phyloP scores from a whole-genome alignment of 805 yeast genomes.

The Metschnikowia sp. region DNA sequence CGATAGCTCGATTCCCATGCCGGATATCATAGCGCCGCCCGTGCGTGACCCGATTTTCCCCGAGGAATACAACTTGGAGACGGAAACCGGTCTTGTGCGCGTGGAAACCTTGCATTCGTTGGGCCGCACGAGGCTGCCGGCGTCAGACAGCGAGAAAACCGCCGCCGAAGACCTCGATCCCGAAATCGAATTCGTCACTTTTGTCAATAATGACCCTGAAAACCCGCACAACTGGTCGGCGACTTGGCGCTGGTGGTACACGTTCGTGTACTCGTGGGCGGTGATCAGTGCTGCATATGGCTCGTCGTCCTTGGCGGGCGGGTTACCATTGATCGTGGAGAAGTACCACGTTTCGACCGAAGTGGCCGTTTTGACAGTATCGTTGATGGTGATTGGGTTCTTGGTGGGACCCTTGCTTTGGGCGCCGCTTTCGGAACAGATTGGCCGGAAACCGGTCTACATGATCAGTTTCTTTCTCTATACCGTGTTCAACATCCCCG shows the following conservation, averaged over 20 bases:
- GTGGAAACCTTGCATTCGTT: constrained; percentile 64
- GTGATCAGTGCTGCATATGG: constrained; percentile 93
- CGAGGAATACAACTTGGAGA: constrained; percentile 87
- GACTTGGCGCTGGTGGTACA: constrained; percentile 57
- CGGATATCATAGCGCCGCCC: constrained; percentile 46
- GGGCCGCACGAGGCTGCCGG: constrained; percentile 46
- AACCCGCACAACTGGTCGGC: constrained; percentile 86
- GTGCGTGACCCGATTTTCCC: constrained; percentile 76
- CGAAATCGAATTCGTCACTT: constrained; percentile 82
- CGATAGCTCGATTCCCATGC: constrained; percentile 48
- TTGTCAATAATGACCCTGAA: constrained; percentile 73
- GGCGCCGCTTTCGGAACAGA: constrained; percentile 85
- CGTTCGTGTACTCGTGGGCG: constrained; percentile 61
- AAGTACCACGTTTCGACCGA: constrained; percentile 69
- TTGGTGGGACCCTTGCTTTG: constrained; percentile 83
- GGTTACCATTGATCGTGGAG: constrained; percentile 63
- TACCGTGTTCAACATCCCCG: constrained; percentile 78
- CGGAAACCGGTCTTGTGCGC: constrained; percentile 84
- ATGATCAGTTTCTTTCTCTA: constrained; percentile 71
- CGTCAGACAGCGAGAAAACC: constrained; percentile 19
- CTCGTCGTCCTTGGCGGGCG: constrained; percentile 87
- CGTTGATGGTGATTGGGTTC: constrained; percentile 87
- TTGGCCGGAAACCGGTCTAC: constrained; percentile 84
- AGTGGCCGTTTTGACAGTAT: constrained; percentile 76
- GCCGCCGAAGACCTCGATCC: constrained; percentile 45